Conservation (phyloP, 164 flowering plant genomes). For the grape (Vitis vinifera) region DNA sequence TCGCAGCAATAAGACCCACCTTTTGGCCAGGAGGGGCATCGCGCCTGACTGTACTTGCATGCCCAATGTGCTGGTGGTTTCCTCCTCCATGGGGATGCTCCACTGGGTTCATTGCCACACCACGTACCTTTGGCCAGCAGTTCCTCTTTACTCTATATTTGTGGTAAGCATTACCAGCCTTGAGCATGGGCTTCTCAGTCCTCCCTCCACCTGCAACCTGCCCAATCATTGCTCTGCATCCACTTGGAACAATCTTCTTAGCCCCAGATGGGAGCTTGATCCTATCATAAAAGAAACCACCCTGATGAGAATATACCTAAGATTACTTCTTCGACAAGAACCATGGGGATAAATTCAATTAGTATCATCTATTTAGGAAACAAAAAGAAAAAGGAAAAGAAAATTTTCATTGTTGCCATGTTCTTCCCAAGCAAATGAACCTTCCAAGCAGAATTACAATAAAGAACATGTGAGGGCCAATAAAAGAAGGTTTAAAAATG, state of each 20-base stretch:
- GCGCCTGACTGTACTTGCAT: constrained; percentile 59
- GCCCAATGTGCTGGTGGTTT: constrained; percentile 68
- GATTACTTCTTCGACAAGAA: too few relatives aligned
- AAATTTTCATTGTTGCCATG: too few relatives aligned
- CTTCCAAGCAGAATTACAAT: too few relatives aligned
- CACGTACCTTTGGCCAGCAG: constrained; percentile 77
- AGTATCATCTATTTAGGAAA: too few relatives aligned
- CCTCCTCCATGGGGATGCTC: constrained; percentile 73
- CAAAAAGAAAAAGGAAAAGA: too few relatives aligned
- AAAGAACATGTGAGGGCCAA: too few relatives aligned
- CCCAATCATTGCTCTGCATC: constrained; percentile 63
- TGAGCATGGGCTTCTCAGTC: constrained; percentile 57
- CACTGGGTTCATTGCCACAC: constrained; percentile 71
- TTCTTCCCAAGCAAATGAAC: too few relatives aligned
- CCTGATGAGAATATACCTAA: neutral
- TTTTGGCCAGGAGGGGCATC: constrained; percentile 68
- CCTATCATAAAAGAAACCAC: constrained; percentile 17
- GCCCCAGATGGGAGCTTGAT: constrained; percentile 60
- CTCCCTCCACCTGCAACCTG: constrained; percentile 68
- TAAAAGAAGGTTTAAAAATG: too few relatives aligned
- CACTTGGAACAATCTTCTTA: constrained; percentile 57
- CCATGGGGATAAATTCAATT: too few relatives aligned
- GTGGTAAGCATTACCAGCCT: constrained; percentile 66
- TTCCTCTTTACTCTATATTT: constrained; percentile 60
- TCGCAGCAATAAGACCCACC: constrained; percentile 64